These are phyloP conservation scores for Multifurca ochricompacta DNA, from an alignment of 768 basidiomycete genomes.

Conservation along the genomic window DNA sequence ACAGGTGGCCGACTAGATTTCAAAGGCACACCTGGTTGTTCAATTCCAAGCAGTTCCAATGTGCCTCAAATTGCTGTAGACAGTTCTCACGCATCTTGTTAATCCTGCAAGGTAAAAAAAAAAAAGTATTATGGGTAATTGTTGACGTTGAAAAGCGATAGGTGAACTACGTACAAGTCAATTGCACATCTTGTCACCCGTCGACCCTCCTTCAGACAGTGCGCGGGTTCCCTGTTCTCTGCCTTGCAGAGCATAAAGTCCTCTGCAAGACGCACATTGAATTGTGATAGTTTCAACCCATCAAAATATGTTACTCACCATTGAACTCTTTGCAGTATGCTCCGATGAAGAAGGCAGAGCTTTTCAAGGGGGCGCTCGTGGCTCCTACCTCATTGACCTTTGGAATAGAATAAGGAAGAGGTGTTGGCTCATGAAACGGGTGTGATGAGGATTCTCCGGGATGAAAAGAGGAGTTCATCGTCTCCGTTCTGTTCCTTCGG, in stretches of 20 bases:
- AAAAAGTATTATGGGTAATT: background rate
- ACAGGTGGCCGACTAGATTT: background rate
- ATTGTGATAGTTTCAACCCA: background rate
- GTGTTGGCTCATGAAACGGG: conserved; percentile 57
- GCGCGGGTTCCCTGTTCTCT: conserved; percentile 81
- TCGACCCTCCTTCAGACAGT: conserved; percentile 93
- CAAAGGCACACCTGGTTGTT: conserved; percentile 79
- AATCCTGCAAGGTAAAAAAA: conserved; percentile 48
- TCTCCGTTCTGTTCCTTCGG: conserved; percentile 16
- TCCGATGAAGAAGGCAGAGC: conserved; percentile 95
- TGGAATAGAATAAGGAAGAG: conserved; percentile 58
- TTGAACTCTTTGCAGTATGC: conserved; percentile 94
- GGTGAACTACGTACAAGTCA: conserved; percentile 62
- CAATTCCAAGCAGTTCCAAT: conserved; percentile 91
- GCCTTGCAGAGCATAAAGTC: conserved; percentile 98
- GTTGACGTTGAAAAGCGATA: conserved; percentile 1
- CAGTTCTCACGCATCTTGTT: conserved; percentile 92
- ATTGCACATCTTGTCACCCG: conserved; percentile 93
- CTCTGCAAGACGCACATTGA: conserved; percentile 38
- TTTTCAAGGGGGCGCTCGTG: conserved; percentile 91
- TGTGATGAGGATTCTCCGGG: conserved; percentile 39
- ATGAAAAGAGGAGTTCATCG: conserved; percentile 47
- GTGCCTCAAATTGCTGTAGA: conserved; percentile 73
- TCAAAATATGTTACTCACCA: conserved; percentile 45
- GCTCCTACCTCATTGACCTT: conserved; percentile 82